Conservation (phyloP, 2,329 filamentous ascomycete genomes). For the Daldinia sp. region DNA sequence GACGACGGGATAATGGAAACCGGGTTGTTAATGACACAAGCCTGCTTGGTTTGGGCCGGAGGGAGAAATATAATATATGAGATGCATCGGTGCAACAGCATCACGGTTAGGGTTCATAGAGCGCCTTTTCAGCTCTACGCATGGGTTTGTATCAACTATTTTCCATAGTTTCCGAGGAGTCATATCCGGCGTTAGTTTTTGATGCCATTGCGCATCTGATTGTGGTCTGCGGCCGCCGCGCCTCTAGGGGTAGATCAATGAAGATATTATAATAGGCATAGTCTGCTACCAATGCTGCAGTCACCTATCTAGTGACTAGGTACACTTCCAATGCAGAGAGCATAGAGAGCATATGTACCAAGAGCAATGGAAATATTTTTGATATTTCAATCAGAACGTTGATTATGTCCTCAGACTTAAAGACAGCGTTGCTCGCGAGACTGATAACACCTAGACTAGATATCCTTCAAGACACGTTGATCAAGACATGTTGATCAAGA, state of each 20-base stretch:
- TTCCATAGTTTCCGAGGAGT: constrained; percentile 2
- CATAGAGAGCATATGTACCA: too few relatives aligned
- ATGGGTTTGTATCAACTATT: constrained; percentile 8
- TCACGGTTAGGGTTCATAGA: constrained; percentile 14
- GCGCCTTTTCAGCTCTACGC: constrained; percentile 9
- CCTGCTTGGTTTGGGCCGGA: neutral
- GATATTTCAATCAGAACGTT: too few relatives aligned
- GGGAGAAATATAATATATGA: neutral
- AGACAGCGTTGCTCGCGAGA: neutral
- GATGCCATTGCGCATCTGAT: constrained; percentile 3
- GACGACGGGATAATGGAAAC: constrained; percentile 37
- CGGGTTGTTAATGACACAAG: neutral
- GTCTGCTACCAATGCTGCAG: neutral
- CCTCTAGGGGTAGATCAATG: constrained; percentile 7
- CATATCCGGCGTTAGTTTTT: neutral
- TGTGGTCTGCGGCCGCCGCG: neutral
- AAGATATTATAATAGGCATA: constrained; percentile 19
- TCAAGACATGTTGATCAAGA: neutral
- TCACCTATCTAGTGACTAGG: neutral
- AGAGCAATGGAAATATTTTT: too few relatives aligned
- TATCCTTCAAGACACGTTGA: too few relatives aligned
- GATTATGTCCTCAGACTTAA: too few relatives aligned
- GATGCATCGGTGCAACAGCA: constrained; percentile 21
- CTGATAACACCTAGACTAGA: too few relatives aligned
- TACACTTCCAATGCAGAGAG: too few relatives aligned